phyloP scores from a whole-genome alignment of 2,329 filamentous ascomycete species.

The Drechmeria coniospora region DNA sequence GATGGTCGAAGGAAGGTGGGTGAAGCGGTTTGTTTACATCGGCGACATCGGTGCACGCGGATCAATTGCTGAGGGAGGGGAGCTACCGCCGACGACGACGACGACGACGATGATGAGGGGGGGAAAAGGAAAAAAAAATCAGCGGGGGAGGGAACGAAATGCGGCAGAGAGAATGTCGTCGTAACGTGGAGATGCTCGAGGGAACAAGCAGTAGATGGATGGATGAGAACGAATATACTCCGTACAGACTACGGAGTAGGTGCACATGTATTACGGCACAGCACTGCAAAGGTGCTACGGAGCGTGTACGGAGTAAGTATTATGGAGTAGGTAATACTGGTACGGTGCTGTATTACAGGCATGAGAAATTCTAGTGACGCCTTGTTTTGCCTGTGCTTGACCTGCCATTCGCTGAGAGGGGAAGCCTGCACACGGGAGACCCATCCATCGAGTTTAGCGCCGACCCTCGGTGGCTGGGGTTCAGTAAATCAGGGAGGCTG shows the following conservation, averaged over 20 bases:
- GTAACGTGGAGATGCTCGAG: too few species aligned
- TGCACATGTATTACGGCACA: too few species aligned
- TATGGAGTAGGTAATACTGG: too few species aligned
- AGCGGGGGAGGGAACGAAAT: too few species aligned
- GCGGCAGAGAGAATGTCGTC: too few species aligned
- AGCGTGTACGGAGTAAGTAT: too few species aligned
- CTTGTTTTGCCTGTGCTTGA: slow-evolving; percentile 4
- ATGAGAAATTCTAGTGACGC: slow-evolving; percentile 1
- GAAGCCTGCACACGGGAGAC: too few species aligned
- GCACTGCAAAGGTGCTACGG: too few species aligned
- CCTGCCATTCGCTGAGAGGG: slow-evolving; percentile 2
- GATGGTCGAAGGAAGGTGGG: not conserved
- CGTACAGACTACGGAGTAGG: not conserved
- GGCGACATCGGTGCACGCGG: slow-evolving; percentile 1
- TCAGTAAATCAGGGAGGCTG: too few species aligned
- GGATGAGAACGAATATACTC: not conserved
- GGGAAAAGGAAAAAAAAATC: not conserved
- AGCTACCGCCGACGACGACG: not conserved
- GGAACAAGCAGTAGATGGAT: not conserved
- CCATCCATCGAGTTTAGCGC: too few species aligned
- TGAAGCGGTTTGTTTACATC: slow-evolving; percentile 6
- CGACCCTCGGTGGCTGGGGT: too few species aligned
- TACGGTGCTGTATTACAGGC: slow-evolving; percentile 1
- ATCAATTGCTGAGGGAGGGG: not conserved
- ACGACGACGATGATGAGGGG: not conserved